Evolutionary conservation across 441 rosid species (phyloP), one percentile per base, ranked within the genome.

Genomic region (Corymbia calophylla): DNA sequence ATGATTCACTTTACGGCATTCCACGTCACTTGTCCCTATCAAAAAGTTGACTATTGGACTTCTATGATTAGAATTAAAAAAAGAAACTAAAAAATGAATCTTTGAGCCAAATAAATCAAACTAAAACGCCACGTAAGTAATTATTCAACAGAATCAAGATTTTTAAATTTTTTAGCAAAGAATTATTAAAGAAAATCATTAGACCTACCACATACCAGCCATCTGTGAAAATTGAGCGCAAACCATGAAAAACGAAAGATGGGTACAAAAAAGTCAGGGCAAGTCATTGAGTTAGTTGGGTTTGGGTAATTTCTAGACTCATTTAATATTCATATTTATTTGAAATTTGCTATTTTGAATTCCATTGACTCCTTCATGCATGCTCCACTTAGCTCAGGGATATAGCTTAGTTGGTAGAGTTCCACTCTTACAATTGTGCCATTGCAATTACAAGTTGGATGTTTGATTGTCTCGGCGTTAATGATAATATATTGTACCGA

Each of bases 281-380:
- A 62, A 13, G 18, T 7, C 32, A 62, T 62, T 1, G 9, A 62
- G 1, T 62, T 0, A 62, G 13, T 56, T 2, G 0, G 0, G 13
- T 23, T 56, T 23, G 10, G 29, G 29, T 23, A 56, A 9, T 29
- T 2, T 56, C 6, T 2, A 56, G 14, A 3, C 9, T 5, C 5
- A 62, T 29, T 29, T 62, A n/a, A 62, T 5, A 14, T 3, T 29
- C 0, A 29, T 29, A 29, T 62, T 14, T 62, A 62, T 29, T 62
- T 0, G 4, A 27, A 17, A 14, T 53, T 1, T 29, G 5, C n/a
- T 32, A 29, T 13, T 62, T 4, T 62, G 0, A 62, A 29, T 27
- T 4, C 14, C 54, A 53, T 53, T 53, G 14, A 4, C 17, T 53
- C 14, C 39, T 35, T 35, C 39, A 35, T 39, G 44, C 44, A 39